Evolutionary conservation across 495 filamentous ascomycete species (phyloP).

Genomic region (Tuber magnatum): DNA sequence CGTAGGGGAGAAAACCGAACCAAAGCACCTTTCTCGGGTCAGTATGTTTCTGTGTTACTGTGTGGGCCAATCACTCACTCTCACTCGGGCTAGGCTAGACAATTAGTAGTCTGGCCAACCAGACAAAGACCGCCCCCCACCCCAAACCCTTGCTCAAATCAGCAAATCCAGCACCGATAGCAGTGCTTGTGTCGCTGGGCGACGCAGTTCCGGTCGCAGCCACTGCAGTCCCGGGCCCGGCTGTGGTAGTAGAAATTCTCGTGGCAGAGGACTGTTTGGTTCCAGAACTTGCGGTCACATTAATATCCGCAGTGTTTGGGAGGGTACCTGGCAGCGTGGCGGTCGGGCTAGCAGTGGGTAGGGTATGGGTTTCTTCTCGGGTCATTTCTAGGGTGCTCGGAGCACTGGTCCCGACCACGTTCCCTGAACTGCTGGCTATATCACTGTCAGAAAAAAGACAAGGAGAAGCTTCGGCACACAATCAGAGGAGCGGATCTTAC

Average conservation of each 20-base stretch:
- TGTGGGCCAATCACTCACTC: conserved; percentile 21
- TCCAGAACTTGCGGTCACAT: neutral
- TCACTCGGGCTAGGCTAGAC: conserved; percentile 31
- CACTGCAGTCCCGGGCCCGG: neutral
- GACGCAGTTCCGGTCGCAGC: conserved; percentile 8
- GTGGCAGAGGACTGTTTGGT: neutral
- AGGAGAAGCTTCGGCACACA: neutral
- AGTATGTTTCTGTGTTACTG: neutral
- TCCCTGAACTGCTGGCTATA: neutral
- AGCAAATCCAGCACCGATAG: conserved; percentile 16
- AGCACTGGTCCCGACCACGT: neutral
- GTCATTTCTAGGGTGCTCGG: neutral
- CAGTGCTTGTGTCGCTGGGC: conserved; percentile 20
- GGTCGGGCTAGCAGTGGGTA: neutral
- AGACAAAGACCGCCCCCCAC: conserved; percentile 13
- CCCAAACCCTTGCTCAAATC: conserved; percentile 16
- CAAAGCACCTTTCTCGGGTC: neutral
- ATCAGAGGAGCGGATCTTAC: neutral
- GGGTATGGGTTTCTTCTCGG: neutral
- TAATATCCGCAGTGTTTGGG: neutral
- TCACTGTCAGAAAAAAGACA: neutral
- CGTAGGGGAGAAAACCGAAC: neutral
- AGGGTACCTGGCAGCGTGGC: neutral
- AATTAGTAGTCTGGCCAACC: conserved; percentile 18
- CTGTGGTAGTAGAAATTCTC: neutral